Conservation (phyloP, 2,329 filamentous ascomycete species). For the Pseudogymnoascus destructans region DNA sequence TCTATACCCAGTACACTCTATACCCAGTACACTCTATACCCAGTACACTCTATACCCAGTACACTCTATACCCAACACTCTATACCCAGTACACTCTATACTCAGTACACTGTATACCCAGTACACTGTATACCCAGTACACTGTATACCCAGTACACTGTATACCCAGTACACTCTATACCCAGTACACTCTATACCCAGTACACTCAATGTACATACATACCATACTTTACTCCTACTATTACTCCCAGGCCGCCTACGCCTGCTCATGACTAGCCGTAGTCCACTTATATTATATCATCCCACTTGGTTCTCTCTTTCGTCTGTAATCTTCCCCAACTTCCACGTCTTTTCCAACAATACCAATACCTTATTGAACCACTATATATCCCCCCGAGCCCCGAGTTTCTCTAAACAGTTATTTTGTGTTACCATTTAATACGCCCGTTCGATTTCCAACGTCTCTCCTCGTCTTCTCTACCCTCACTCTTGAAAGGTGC, state of each 20-base stretch:
- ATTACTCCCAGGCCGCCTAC: not conserved
- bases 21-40: not conserved
- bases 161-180: not conserved
- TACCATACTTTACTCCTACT: not conserved
- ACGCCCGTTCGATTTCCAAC: not conserved
- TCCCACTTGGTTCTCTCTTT: not conserved
- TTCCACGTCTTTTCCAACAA: not conserved
- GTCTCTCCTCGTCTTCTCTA: not conserved
- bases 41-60: not conserved
- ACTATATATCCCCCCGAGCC: not conserved
- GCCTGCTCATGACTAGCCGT: not conserved
- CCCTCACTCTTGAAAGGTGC: not conserved
- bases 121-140: not conserved
- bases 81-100: not conserved
- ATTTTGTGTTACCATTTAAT: not conserved
- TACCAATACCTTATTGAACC: not conserved
- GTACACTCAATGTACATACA: not conserved
- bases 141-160: not conserved
- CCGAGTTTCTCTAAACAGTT: not conserved
- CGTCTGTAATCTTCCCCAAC: not conserved
- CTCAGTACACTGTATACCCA: not conserved
- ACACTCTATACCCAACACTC: no score
- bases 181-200: not conserved
- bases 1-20: not conserved
- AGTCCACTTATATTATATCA: not conserved